Evolutionary conservation across 768 basidiomycete species (phyloP).

Genomic region (Thelephora ganbajun): DNA sequence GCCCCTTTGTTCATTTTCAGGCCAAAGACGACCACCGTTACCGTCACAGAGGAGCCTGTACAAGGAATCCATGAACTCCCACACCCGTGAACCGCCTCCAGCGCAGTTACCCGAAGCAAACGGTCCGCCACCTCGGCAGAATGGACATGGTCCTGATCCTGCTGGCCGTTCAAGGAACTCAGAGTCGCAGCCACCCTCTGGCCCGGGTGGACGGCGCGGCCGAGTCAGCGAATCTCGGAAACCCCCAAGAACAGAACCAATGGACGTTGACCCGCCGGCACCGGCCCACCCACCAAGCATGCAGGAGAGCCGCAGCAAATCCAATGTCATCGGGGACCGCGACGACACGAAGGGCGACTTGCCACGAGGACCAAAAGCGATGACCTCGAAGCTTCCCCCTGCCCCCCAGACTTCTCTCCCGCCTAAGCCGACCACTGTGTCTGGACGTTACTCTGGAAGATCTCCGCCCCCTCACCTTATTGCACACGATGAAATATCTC

Average conservation of each 20-base stretch:
- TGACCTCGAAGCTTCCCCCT: constrained; percentile 8
- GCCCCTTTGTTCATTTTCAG: too few species aligned
- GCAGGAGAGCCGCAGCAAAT: constrained; percentile 9
- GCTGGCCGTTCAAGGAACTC: not conserved
- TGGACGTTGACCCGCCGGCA: constrained; percentile 10
- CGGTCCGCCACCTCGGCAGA: too few species aligned
- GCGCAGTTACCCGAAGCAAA: too few species aligned
- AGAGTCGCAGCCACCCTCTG: not conserved
- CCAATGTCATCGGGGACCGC: constrained; percentile 17
- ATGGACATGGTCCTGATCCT: too few species aligned
- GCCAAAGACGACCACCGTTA: too few species aligned
- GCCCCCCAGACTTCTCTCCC: not conserved
- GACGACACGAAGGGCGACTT: constrained; percentile 13
- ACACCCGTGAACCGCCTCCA: too few species aligned
- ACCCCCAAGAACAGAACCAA: constrained; percentile 2
- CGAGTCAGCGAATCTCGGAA: not conserved
- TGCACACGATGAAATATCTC: not conserved
- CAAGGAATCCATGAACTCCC: too few species aligned
- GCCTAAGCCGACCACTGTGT: not conserved
- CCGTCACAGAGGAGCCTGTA: too few species aligned
- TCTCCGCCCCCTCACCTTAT: not conserved
- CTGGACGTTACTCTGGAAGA: not conserved
- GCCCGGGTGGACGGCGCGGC: not conserved
- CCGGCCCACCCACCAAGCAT: constrained; percentile 8
- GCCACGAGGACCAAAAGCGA: constrained; percentile 18